phyloP scores from a whole-genome alignment of 768 basidiomycete species.

The Leccinellum luteum region DNA sequence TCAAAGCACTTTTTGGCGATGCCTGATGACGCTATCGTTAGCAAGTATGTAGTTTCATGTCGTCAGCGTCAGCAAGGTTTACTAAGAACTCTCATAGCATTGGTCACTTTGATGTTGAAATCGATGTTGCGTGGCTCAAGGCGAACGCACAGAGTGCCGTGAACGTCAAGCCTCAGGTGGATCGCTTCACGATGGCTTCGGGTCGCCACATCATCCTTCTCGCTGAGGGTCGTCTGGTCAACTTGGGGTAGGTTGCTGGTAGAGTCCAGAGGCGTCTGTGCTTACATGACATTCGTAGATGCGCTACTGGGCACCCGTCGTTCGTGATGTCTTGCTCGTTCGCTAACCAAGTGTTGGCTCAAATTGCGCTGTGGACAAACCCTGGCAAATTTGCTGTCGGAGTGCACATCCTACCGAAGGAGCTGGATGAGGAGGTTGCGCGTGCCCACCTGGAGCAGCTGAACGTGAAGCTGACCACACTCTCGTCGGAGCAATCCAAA shows the following conservation, averaged over 20 bases:
- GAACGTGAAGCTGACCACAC: slow-evolving; percentile 88
- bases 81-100: slow-evolving; percentile 47
- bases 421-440: slow-evolving; percentile 98
- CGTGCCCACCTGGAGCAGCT: slow-evolving; percentile 90
- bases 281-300: slow-evolving; percentile 42
- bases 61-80: slow-evolving; percentile 1
- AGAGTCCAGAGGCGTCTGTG: background rate
- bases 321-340: slow-evolving; percentile 99
- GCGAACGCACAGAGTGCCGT: slow-evolving; percentile 75
- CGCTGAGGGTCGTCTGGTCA: slow-evolving; percentile 98
- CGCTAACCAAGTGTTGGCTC: slow-evolving; percentile 96
- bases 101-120: slow-evolving; percentile 85
- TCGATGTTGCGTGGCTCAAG: slow-evolving; percentile 99
- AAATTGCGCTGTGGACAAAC: slow-evolving; percentile 97
- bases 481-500: slow-evolving; percentile 68
- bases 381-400: slow-evolving; percentile 92
- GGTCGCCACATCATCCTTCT: slow-evolving; percentile 97
- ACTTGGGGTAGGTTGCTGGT: slow-evolving; percentile 70
- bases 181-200: slow-evolving; percentile 89
- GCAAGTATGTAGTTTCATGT: slow-evolving; percentile 66
- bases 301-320: slow-evolving; percentile 97
- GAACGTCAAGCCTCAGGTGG: slow-evolving; percentile 99
- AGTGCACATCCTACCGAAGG: slow-evolving; percentile 98
- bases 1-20: slow-evolving; percentile 88
- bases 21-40: slow-evolving; percentile 98